A percentile compares a stretch with the other conserved stretches of the same genome.
Conservation (phyloP, 768 basidiomycete genomes). For the Mrakia hoshinonis region DNA sequence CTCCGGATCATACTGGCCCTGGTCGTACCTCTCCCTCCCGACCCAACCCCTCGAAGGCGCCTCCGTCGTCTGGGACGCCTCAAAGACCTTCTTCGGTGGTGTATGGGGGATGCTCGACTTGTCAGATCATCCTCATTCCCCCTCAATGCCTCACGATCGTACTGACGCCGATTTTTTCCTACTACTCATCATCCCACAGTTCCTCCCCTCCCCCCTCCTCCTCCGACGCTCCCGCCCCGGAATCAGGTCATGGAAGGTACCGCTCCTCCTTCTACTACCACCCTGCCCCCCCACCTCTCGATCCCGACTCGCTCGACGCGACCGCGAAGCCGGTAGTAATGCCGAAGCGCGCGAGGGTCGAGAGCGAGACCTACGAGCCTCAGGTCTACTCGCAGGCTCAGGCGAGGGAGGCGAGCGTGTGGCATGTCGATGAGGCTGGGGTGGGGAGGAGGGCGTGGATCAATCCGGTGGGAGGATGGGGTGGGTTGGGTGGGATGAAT, state of each 20-base stretch:
- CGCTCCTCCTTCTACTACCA: conserved; percentile 3
- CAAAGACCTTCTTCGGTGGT: not conserved
- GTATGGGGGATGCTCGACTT: not conserved
- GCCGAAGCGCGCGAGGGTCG: not conserved
- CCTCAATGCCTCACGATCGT: not conserved
- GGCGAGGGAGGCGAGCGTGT: not conserved
- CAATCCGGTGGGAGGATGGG: too few relatives aligned
- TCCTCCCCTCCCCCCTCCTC: not conserved
- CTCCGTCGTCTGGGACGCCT: not conserved
- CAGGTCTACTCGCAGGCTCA: not conserved
- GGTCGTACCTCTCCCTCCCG: conserved; percentile 16
- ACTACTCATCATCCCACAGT: not conserved
- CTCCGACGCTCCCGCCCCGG: too few relatives aligned
- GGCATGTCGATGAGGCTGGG: not conserved
- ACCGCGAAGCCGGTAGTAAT: not conserved
- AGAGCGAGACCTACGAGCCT: not conserved
- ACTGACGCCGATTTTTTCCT: too few relatives aligned
- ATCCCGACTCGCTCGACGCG: not conserved
- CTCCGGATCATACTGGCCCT: not conserved
- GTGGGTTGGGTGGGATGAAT: too few relatives aligned
- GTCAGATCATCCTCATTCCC: not conserved
- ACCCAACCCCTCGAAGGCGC: conserved; percentile 12
- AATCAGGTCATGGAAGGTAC: not conserved
- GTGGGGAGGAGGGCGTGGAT: too few relatives aligned
- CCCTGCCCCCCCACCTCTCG: not conserved